Percentiles rank a stretch among this genome's conserved stretches.
phyloP scores from a whole-genome alignment of 176 grass and related monocot species.

The Oryza glumipatula region DNA sequence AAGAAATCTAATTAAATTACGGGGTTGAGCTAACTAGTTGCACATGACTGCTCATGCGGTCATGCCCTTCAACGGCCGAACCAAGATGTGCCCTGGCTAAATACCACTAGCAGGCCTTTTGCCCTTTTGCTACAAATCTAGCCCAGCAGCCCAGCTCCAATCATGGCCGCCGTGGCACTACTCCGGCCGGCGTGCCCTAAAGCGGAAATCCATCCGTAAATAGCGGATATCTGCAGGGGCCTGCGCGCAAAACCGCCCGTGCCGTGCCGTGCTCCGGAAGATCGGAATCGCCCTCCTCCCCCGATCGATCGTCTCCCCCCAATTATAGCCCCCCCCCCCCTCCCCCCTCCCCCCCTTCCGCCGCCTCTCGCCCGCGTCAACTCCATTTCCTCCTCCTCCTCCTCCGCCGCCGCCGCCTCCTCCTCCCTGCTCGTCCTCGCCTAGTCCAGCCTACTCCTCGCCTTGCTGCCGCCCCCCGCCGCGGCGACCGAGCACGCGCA shows the following conservation, averaged over 20 bases:
- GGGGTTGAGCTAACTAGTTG: too few species aligned
- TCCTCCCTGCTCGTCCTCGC: background rate
- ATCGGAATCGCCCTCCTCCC: conserved; percentile 13
- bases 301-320: background rate
- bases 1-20: too few species aligned
- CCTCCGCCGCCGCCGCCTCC: background rate
- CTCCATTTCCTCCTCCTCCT: conserved; percentile 13
- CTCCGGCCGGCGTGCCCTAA: background rate
- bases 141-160: background rate
- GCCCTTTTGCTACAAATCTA: background rate
- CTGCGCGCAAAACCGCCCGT: background rate
- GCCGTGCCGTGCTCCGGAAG: conserved; percentile 28
- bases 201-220: background rate
- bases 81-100: too few species aligned
- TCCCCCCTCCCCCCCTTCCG: background rate
- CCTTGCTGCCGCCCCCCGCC: too few species aligned
- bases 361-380: conserved; percentile 16
- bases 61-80: too few species aligned
- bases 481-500: too few species aligned
- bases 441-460: too few species aligned
- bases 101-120: too few species aligned
- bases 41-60: too few species aligned
- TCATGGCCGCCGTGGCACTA: background rate
- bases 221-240: background rate
- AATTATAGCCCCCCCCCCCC: conserved; percentile 7